Evolutionary conservation across 768 basidiomycete genomes (phyloP).

Genomic region (Rubroboletus satanas): DNA sequence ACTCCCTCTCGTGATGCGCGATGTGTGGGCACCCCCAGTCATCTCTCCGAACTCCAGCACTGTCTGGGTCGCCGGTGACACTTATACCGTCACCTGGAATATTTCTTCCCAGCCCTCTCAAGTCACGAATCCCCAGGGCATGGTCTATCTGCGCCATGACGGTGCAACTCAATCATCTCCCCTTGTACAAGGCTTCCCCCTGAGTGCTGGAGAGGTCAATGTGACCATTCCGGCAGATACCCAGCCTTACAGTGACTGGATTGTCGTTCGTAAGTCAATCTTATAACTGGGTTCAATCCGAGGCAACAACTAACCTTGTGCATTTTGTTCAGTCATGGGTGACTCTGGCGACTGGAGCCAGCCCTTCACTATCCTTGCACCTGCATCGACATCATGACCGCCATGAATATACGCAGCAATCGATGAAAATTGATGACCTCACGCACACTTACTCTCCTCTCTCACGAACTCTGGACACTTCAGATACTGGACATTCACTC

Average conservation of each 20-base stretch:
- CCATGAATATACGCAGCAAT: slow-evolving; percentile 1
- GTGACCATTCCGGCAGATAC: slow-evolving; percentile 40
- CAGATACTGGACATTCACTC: slow-evolving; percentile 7
- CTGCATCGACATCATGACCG: slow-evolving; percentile 15
- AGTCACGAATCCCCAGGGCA: slow-evolving; percentile 46
- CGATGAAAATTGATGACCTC: slow-evolving; percentile 12
- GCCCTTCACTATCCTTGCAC: slow-evolving; percentile 38
- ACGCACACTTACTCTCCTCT: too few relatives aligned
- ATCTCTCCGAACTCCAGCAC: slow-evolving; percentile 33
- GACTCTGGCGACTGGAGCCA: slow-evolving; percentile 51
- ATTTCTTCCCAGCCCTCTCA: slow-evolving; percentile 38
- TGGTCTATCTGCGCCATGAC: slow-evolving; percentile 40
- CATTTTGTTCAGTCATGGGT: slow-evolving; percentile 40
- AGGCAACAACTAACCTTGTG: not conserved
- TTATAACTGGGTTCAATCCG: not conserved
- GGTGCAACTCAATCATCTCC: slow-evolving; percentile 29
- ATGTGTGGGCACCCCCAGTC: slow-evolving; percentile 48
- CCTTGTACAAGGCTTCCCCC: slow-evolving; percentile 37
- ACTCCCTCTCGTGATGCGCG: slow-evolving; percentile 36
- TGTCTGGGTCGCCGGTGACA: slow-evolving; percentile 40
- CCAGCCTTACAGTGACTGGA: slow-evolving; percentile 37
- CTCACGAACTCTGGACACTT: slow-evolving; percentile 13
- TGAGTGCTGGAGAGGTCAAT: slow-evolving; percentile 33
- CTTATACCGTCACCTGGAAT: slow-evolving; percentile 46
- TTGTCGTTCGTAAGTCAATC: slow-evolving; percentile 40